phyloP scores from a whole-genome alignment of 108 stramenopile genomes.

The Cyclostephanos tholiformis region DNA sequence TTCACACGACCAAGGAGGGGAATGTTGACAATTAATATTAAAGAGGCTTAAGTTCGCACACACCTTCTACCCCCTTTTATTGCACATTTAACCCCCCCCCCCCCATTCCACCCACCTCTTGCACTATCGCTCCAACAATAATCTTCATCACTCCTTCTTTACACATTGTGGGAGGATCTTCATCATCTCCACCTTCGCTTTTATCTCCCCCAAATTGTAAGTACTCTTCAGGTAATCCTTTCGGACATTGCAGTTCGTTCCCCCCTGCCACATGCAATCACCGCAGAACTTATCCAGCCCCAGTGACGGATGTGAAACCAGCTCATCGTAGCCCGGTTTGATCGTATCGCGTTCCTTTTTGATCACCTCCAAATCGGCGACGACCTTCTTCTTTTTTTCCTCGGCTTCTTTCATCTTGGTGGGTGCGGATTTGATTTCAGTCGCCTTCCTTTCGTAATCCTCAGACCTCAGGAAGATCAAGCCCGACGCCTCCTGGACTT shows the following conservation, averaged over 20 bases:
- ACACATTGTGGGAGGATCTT: constrained; percentile 3
- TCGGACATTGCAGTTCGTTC: constrained; percentile 16
- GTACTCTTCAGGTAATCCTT: constrained; percentile 25
- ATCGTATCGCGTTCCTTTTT: constrained; percentile 48
- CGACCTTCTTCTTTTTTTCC: constrained; percentile 24
- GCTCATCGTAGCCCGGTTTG: constrained; percentile 51
- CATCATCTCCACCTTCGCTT: constrained; percentile 21
- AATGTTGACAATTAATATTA: too few species aligned
- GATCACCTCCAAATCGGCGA: constrained; percentile 44
- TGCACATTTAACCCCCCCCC: too few species aligned
- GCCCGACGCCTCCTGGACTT: constrained; percentile 46
- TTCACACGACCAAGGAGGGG: too few species aligned
- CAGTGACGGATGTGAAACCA: constrained; percentile 35
- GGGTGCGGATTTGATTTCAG: constrained; percentile 23
- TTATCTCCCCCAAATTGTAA: constrained; percentile 19
- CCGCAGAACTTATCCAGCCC: constrained; percentile 39
- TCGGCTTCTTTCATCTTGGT: constrained; percentile 40
- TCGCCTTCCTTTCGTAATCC: constrained; percentile 45
- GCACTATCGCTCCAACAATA: too few species aligned
- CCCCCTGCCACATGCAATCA: constrained; percentile 18
- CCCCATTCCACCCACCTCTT: too few species aligned
- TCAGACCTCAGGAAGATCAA: constrained; percentile 48
- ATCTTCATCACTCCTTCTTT: constrained; percentile 16
- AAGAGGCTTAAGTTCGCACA: too few species aligned
- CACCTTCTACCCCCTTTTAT: too few species aligned